These are phyloP conservation scores for Leccinum olivaceoglutinosum DNA, from an alignment of 1,284 basidiomycete species.

Conservation along the genomic window DNA sequence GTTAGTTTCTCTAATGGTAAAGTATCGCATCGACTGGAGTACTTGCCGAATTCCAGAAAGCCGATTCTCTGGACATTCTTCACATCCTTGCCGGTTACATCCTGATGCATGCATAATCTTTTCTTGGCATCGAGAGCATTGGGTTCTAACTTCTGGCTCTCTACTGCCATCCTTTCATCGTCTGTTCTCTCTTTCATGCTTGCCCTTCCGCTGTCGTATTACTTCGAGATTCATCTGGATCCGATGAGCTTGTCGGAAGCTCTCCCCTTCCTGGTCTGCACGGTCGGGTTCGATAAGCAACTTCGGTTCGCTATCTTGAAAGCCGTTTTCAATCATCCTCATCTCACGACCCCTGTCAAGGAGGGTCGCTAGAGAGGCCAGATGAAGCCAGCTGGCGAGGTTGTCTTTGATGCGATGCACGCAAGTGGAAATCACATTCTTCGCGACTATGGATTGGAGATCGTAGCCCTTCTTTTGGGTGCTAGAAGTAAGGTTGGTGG, in stretches of 20 bases:
- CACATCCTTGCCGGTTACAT: conserved; percentile 94
- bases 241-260: conserved; percentile 93
- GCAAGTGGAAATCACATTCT: conserved; percentile 81
- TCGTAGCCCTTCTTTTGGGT: conserved; percentile 86
- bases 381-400: conserved; percentile 75
- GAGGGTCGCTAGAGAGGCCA: conserved; percentile 39
- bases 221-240: conserved; percentile 85
- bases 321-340: conserved; percentile 86
- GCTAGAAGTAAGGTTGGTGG: conserved; percentile 87
- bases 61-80: conserved; percentile 93
- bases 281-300: conserved; percentile 97
- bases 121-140: conserved; percentile 84
- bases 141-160: conserved; percentile 88
- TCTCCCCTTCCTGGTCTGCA: conserved; percentile 95
- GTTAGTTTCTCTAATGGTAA: conserved; percentile 34
- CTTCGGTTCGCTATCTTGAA: conserved; percentile 72
- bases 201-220: conserved; percentile 80
- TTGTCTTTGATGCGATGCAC: conserved; percentile 81
- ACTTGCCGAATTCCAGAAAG: conserved; percentile 51
- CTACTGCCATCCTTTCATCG: conserved; percentile 78
- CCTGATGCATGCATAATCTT: conserved; percentile 93
- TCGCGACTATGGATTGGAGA: conserved; percentile 90
- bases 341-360: conserved; percentile 53
- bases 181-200: conserved; percentile 87
- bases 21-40: conserved; percentile 2